Conservation (phyloP, 2,329 filamentous ascomycete genomes). For the Colletotrichum sp. region DNA sequence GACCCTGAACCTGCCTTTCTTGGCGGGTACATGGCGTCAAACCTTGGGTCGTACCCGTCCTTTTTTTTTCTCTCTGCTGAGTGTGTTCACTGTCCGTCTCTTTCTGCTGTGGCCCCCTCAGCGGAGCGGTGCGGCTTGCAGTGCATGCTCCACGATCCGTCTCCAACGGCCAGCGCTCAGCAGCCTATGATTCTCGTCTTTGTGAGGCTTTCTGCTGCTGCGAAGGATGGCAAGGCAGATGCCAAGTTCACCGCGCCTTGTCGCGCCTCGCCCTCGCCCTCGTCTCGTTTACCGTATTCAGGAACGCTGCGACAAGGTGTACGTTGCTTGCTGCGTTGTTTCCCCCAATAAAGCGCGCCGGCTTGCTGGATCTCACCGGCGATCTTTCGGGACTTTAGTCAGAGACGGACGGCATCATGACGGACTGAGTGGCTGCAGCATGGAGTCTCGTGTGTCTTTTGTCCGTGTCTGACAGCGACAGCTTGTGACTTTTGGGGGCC, state of each 20-base stretch:
- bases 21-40: background rate
- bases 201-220: background rate
- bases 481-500: background rate
- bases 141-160: background rate
- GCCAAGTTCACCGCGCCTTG: background rate
- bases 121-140: background rate
- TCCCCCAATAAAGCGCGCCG: background rate
- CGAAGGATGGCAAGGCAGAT: background rate
- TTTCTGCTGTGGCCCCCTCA: background rate
- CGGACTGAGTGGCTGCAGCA: background rate
- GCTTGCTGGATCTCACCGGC: background rate
- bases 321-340: background rate
- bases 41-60: background rate
- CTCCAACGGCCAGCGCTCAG: background rate
- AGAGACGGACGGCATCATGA: background rate
- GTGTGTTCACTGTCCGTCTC: background rate
- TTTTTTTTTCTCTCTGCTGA: background rate
- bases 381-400: background rate
- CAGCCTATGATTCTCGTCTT: background rate
- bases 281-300: background rate
- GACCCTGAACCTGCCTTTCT: constrained; percentile 13
- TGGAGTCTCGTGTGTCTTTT: background rate
- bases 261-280: background rate
- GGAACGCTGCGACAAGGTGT: background rate
- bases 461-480: background rate